Evolutionary conservation across 2,329 filamentous ascomycete genomes (phyloP).

Genomic region (Rosellinia necatrix): DNA sequence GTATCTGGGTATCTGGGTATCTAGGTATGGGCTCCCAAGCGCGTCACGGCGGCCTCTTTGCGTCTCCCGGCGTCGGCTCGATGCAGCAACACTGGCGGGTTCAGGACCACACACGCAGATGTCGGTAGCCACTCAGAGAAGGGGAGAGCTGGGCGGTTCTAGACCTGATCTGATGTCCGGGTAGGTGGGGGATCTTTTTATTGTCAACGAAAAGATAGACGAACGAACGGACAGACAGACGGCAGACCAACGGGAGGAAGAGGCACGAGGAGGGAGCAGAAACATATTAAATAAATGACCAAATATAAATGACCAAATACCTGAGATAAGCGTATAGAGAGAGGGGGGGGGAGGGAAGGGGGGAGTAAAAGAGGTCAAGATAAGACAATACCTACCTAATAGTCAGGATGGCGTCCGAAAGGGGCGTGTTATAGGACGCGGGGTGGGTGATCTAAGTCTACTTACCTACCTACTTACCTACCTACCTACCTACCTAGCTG

Average conservation of each 20-base stretch:
- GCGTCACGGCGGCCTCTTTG: constrained; percentile 5
- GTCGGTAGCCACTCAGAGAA: constrained; percentile 25
- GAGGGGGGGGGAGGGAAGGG: neutral
- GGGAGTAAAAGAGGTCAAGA: neutral
- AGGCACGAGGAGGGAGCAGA: neutral
- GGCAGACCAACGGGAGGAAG: constrained; percentile 4
- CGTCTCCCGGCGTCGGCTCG: constrained; percentile 23
- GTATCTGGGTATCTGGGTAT: neutral
- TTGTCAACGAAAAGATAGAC: constrained; percentile 17
- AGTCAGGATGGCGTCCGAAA: neutral
- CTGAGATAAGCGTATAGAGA: neutral
- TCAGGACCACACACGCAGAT: constrained; percentile 13
- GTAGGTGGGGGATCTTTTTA: too few species aligned
- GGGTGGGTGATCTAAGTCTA: neutral
- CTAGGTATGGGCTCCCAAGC: constrained; percentile 1
- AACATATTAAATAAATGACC: neutral
- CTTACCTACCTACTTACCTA: too few species aligned
- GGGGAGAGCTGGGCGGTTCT: neutral
- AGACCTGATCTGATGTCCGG: constrained; percentile 23
- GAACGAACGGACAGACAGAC: too few species aligned
- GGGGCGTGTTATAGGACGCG: neutral
- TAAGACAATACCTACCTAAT: neutral
- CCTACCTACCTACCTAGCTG: too few species aligned
- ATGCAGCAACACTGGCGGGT: constrained; percentile 21
- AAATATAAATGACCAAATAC: too few species aligned